A percentile compares a stretch with the other conserved stretches of the same genome.
phyloP scores from a whole-genome alignment of 1,284 basidiomycete species.

The Irpex rosettiformis region DNA sequence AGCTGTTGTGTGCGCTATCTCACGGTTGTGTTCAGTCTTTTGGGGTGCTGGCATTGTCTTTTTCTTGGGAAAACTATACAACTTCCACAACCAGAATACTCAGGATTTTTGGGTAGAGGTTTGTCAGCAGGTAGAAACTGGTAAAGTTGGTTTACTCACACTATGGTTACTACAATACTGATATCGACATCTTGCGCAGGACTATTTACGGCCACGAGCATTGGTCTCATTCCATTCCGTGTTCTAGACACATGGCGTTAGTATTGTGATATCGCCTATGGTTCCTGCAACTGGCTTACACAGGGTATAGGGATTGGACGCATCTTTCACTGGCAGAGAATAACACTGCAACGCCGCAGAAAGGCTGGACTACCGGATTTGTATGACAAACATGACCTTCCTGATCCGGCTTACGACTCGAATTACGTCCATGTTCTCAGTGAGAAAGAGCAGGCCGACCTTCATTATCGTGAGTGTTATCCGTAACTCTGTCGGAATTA shows the following conservation, averaged over 20 bases:
- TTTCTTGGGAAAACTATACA: conserved; percentile 69
- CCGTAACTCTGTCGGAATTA: not conserved
- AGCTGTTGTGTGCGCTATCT: no score
- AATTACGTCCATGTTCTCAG: conserved; percentile 76
- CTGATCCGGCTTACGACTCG: conserved; percentile 70
- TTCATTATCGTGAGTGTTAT: conserved; percentile 64
- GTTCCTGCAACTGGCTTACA: not conserved
- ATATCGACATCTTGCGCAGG: conserved; percentile 33
- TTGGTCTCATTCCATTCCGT: conserved; percentile 72
- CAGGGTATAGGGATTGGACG: conserved; percentile 53
- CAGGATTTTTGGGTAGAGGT: conserved; percentile 79
- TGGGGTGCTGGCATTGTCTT: conserved; percentile 80
- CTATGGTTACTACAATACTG: not conserved
- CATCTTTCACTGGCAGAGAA: conserved; percentile 72
- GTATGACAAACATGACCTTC: conserved; percentile 72
- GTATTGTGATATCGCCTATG: conserved; percentile 21
- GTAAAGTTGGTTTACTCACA: conserved; percentile 30
- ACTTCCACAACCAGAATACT: conserved; percentile 58
- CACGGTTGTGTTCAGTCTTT: no score
- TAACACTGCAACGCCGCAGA: conserved; percentile 51
- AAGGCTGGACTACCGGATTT: conserved; percentile 64
- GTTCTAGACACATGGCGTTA: conserved; percentile 75
- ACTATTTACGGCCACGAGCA: conserved; percentile 78
- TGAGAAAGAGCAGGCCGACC: conserved; percentile 64
- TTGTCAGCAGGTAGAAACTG: conserved; percentile 75